Conservation (phyloP, 495 filamentous ascomycete species). For the Daldinia bambusicola region DNA sequence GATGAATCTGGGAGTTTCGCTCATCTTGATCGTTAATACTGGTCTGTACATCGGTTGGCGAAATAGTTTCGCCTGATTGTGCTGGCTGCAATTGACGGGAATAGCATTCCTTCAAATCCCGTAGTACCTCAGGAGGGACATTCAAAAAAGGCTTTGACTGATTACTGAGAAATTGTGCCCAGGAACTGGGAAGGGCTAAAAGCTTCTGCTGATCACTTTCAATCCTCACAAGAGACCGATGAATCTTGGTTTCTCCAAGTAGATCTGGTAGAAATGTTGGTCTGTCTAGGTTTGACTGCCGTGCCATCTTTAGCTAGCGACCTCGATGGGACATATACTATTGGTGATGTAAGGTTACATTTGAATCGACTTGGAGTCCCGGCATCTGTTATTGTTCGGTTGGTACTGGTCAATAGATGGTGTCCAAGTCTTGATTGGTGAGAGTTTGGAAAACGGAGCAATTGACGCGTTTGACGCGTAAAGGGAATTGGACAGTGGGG, state of each 20-base stretch:
- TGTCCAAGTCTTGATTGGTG: not conserved
- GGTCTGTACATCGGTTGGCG: constrained; percentile 36
- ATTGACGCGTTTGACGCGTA: constrained; percentile 37
- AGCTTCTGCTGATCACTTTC: constrained; percentile 69
- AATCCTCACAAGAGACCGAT: constrained; percentile 59
- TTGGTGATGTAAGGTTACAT: not conserved
- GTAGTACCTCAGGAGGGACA: constrained; percentile 53
- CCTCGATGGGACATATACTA: not conserved
- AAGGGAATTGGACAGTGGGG: constrained; percentile 11
- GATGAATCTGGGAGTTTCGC: not conserved
- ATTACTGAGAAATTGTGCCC: constrained; percentile 41
- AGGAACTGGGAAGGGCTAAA: constrained; percentile 61
- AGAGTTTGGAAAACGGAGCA: not conserved
- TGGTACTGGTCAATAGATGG: not conserved
- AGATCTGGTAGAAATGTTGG: constrained; percentile 24
- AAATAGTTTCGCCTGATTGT: constrained; percentile 12
- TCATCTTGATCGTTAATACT: constrained; percentile 1
- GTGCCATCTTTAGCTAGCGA: constrained; percentile 31
- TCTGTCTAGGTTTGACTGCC: constrained; percentile 8
- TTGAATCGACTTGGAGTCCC: not conserved
- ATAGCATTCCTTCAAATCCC: constrained; percentile 48
- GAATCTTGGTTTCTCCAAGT: constrained; percentile 33
- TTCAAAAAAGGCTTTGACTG: constrained; percentile 43
- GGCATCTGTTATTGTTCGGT: not conserved
- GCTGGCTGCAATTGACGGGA: constrained; percentile 25